Evolutionary conservation across 129 eudicot genomes (phyloP), one percentile per base, ranked within the genome.

Genomic region (Flaveria trinervia): DNA sequence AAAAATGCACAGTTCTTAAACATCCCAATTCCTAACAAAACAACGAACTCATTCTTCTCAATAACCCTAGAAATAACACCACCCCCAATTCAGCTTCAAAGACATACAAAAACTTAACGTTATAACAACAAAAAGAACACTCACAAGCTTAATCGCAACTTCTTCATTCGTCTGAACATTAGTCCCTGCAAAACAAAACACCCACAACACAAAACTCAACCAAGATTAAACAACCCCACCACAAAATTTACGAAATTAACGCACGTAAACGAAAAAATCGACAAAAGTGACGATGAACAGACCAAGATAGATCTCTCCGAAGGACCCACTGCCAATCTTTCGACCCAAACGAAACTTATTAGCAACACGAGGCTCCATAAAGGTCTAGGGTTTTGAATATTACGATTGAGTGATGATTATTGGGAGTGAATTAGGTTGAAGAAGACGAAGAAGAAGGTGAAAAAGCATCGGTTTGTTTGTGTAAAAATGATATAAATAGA

Each of bases 271-370:
- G 6, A 16, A 71, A 60, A 36, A 83, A 43, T 54, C 0, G 3
- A 46, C 49, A 65, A 51, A 62, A 7, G 9, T 36, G 1, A 36
- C 41, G 8, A 36, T 36, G 41, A 75, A 73, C 62, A 66, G 14
- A 95, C 99, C 99, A 44, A 91, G 87, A 84, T 91, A 89, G 90
- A 95, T 95, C 89, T 95, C 99, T 64, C 97, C 99, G 46, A 95
- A 95, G 0, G 99, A 95, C 77, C 99, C 99, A 74, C 97, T 89
- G 16, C 97, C 99, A 73, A 95, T 89, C 85, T 95, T 95, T 62
- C 97, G 88, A 74, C 97, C 97, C 44, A 95, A 81, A 3, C 97
- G 93, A 61, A 87, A 95, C 86, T 95, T 95, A 73, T 91, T 91
- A 15, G 92, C 99, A 25, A 95, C 96, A 22, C 96, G 90, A 43